phyloP scores from a whole-genome alignment of 495 filamentous ascomycete genomes.

The Talaromyces trachyspermus region DNA sequence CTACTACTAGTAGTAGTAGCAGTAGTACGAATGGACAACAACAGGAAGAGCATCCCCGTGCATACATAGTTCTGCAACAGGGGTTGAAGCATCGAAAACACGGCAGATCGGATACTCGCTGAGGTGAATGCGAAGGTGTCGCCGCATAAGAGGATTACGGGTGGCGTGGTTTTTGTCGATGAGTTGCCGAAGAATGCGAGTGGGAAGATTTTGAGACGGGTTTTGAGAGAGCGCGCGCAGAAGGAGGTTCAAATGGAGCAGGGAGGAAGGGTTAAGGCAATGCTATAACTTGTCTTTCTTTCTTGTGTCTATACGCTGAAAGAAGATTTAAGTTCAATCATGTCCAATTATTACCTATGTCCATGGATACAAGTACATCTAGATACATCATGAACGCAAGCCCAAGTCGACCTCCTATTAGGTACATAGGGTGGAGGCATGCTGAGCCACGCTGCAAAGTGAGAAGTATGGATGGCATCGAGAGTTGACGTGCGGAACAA shows the following conservation, averaged over 20 bases:
- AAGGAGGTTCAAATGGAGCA: conserved; percentile 6
- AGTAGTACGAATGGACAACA: conserved; percentile 56
- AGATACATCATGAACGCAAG: neutral
- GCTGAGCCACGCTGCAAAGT: neutral
- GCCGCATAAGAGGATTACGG: conserved; percentile 50
- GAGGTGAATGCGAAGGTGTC: conserved; percentile 35
- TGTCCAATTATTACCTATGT: no score
- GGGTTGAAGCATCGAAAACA: conserved; percentile 30
- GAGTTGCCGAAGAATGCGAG: conserved; percentile 48
- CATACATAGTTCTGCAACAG: conserved; percentile 40
- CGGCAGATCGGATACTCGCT: conserved; percentile 17
- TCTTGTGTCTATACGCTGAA: neutral
- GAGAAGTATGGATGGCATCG: no score
- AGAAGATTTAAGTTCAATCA: no score
- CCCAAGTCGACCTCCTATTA: neutral
- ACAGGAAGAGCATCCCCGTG: conserved; percentile 20
- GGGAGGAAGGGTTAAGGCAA: neutral
- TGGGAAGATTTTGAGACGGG: conserved; percentile 37
- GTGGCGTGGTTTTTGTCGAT: conserved; percentile 53
- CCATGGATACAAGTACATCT: neutral
- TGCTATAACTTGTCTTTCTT: neutral
- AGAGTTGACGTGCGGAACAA: no score
- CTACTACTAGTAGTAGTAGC: no score
- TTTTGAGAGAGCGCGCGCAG: conserved; percentile 29
- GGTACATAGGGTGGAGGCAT: neutral